A percentile compares a stretch with the other conserved stretches of the same genome.
These are phyloP conservation scores for Jackrogersella minutella DNA, from an alignment of 495 filamentous ascomycete species.

Conservation along the genomic window DNA sequence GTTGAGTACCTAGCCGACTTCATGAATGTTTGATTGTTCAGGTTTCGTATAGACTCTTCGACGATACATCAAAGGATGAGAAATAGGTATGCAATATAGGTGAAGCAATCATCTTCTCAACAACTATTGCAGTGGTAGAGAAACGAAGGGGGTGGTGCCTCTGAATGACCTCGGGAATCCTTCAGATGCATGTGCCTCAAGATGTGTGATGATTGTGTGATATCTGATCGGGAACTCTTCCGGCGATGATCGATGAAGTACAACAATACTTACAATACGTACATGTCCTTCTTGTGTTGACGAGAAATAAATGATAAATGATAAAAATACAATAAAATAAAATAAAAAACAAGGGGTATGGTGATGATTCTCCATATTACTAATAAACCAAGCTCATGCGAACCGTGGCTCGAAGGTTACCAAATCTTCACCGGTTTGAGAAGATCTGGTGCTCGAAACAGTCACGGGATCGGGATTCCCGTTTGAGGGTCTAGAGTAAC, in stretches of 20 bases:
- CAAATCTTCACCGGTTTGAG: slow-evolving; percentile 24
- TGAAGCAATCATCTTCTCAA: no score
- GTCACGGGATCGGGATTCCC: slow-evolving; percentile 28
- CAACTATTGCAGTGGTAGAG: no score
- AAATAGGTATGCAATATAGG: no score
- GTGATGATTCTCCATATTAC: slow-evolving; percentile 17
- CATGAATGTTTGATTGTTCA: no score
- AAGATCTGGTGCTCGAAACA: slow-evolving; percentile 29
- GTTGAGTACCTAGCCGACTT: no score
- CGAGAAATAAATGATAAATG: neutral
- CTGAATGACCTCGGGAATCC: neutral
- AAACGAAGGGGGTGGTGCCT: no score
- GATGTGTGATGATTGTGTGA: slow-evolving; percentile 17
- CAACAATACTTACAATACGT: neutral
- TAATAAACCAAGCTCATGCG: slow-evolving; percentile 23
- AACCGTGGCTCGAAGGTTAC: slow-evolving; percentile 27
- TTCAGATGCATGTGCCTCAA: neutral
- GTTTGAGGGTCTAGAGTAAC: slow-evolving; percentile 8
- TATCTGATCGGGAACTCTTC: slow-evolving; percentile 15
- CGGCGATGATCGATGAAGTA: slow-evolving; percentile 6
- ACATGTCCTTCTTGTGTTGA: neutral
- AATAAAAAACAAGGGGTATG: neutral
- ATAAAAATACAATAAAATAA: slow-evolving; percentile 17
- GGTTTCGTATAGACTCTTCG: no score
- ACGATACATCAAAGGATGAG: no score